These are phyloP conservation scores for Tylopilus plumbeoviolaceoides DNA, from an alignment of 768 basidiomycete species.

Conservation along the genomic window DNA sequence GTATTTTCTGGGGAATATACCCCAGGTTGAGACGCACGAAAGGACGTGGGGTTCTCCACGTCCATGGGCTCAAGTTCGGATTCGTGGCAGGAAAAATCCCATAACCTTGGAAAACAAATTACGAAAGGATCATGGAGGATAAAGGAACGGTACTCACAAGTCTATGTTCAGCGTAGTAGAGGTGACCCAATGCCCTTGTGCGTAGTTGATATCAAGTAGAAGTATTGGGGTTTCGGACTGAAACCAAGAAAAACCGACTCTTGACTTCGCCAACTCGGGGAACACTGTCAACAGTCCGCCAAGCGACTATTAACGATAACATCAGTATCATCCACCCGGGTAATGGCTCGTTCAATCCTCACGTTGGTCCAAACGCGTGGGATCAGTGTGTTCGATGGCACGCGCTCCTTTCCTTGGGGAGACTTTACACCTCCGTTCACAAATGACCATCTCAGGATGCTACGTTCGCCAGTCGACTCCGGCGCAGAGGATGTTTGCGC, in stretches of 20 bases:
- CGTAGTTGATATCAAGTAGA: conserved; percentile 13
- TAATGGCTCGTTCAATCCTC: conserved; percentile 6
- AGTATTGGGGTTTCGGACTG: conserved; percentile 28
- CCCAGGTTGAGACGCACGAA: not conserved
- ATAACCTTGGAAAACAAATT: conserved; percentile 12
- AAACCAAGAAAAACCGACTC: conserved; percentile 21
- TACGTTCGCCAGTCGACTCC: not conserved
- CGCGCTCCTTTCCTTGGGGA: not conserved
- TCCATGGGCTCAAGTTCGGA: conserved; percentile 17
- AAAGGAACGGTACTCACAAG: conserved; percentile 15
- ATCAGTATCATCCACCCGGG: not conserved
- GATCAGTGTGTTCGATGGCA: not conserved
- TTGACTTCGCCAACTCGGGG: conserved; percentile 22
- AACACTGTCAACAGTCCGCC: conserved; percentile 19
- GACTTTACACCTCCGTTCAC: conserved; percentile 1
- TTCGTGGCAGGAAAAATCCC: conserved; percentile 22
- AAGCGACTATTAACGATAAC: conserved; percentile 16
- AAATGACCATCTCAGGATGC: conserved; percentile 18
- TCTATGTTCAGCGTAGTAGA: conserved; percentile 17
- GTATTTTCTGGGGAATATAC: not conserved
- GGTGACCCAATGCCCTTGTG: conserved; percentile 16
- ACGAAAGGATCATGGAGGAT: not conserved
- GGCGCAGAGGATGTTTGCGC: not conserved
- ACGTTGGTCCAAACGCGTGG: conserved; percentile 30
- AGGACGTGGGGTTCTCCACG: not conserved